Conservation (phyloP, 2,329 filamentous ascomycete genomes). For the Daldinia sp. region DNA sequence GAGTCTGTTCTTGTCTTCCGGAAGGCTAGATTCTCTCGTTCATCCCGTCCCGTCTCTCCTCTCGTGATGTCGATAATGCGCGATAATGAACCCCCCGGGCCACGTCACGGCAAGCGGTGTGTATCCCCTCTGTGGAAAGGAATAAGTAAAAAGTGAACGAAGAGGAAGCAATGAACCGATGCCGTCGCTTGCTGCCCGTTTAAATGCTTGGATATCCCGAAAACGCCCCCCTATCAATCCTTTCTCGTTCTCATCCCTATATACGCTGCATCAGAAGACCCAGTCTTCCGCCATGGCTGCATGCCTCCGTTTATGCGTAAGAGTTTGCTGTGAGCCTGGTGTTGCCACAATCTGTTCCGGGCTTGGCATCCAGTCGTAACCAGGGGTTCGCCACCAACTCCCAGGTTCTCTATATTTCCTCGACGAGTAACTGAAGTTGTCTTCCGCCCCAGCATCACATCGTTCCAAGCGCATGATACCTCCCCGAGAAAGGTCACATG, state of each 20-base stretch:
- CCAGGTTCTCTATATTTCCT: constrained; percentile 18
- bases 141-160: constrained; percentile 20
- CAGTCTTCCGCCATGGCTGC: constrained; percentile 43
- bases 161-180: constrained; percentile 29
- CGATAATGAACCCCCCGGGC: neutral
- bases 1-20: constrained; percentile 9
- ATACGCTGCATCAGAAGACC: constrained; percentile 36
- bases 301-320: constrained; percentile 42
- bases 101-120: constrained; percentile 1
- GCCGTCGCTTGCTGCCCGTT: constrained; percentile 37
- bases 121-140: constrained; percentile 10
- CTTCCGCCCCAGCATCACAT: constrained; percentile 50
- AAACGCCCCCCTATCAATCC: constrained; percentile 30
- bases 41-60: neutral
- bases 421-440: constrained; percentile 38
- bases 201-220: constrained; percentile 34
- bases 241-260: constrained; percentile 19
- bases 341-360: constrained; percentile 38
- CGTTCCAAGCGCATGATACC: constrained; percentile 71
- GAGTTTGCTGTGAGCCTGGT: constrained; percentile 38
- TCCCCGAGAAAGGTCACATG: constrained; percentile 70
- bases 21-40: neutral
- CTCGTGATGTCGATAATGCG: constrained; percentile 20
- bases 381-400: constrained; percentile 30
- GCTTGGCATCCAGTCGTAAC: constrained; percentile 44